Evolutionary conservation across 73 alveolate genomes (phyloP), one percentile per base, ranked within the genome.

Genomic region (Stentor coeruleus): DNA sequence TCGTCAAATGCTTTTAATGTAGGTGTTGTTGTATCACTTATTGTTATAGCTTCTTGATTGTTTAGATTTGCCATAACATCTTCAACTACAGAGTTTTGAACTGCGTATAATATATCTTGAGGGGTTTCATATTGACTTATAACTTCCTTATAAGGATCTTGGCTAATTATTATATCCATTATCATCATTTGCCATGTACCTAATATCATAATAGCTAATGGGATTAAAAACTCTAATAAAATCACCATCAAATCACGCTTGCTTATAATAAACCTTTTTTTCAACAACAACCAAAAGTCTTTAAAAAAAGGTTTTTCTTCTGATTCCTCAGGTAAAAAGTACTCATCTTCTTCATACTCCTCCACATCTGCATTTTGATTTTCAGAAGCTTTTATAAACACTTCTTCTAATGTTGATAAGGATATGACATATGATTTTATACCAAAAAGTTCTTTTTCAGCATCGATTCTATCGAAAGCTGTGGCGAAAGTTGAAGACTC

Each of bases 391-490:
- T 89, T 94, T 1, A 97, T 89, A 86, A 95, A 97, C 0, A 97
- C 99, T 81, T 97, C 99, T 93, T 97, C 99, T 66, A 97, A 90
- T 35, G 99, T 96, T 31, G 99, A 94, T 89, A 97, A 91, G 14
- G 96, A 91, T 1, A 93, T 82, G 11, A 93, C 95, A 55, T 94
- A 91, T 3, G 93, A 84, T 14, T 76, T 40, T 3, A 85, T 74
- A 33, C 76, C 80, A 37, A 91, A 87, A 35, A 74, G 26, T 31
- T 82, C 86, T 4, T 91, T 85, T 30, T 84, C 83, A 26, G 81
- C 31, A 74, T 91, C 95, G 26, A 93, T 82, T 3, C 81, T 83
- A 38, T 74, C 41, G 60, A 93, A 93, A 81, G 84, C 81, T 3
- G 87, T 81, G 41, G 85, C 73, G 40, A 82, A 87, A 20, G 76